Conservation (phyloP, 208 protist species). For the Trypanosoma mega region DNA sequence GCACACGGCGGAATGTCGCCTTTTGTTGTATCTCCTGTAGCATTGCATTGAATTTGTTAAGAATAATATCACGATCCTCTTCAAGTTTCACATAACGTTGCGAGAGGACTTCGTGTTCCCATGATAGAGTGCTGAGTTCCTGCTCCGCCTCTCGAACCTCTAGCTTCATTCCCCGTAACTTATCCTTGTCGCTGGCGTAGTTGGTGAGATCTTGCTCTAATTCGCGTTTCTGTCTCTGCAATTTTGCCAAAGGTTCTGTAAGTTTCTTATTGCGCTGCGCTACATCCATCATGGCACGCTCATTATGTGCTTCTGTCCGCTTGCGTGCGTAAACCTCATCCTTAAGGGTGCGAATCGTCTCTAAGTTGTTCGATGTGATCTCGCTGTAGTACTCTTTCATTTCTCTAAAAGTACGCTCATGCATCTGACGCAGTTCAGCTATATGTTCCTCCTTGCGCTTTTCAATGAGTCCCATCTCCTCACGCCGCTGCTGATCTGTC, state of each 20-base stretch:
- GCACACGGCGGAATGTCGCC: conserved; percentile 92
- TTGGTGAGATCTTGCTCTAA: conserved; percentile 90
- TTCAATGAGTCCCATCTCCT: conserved; percentile 95
- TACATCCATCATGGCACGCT: conserved; percentile 98
- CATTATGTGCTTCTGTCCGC: conserved; percentile 94
- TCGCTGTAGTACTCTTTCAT: conserved; percentile 99
- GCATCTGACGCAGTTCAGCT: conserved; percentile 92
- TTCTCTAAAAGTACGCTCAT: conserved; percentile 96
- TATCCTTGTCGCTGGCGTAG: conserved; percentile 89
- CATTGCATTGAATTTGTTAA: conserved; percentile 94
- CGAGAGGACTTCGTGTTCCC: conserved; percentile 96
- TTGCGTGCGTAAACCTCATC: conserved; percentile 95
- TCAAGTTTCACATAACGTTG: conserved; percentile 92
- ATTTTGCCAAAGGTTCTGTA: conserved; percentile 93
- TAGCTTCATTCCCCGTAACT: conserved; percentile 78
- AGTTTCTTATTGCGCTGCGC: conserved; percentile 96
- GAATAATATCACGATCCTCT: conserved; percentile 95
- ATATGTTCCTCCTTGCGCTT: conserved; percentile 96
- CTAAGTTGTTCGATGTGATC: conserved; percentile 98
- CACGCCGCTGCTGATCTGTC: conserved; percentile 89
- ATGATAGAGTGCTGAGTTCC: conserved; percentile 88
- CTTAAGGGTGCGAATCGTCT: conserved; percentile 97
- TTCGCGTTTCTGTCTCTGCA: conserved; percentile 90
- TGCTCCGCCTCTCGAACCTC: conserved; percentile 80
- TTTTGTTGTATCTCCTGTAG: conserved; percentile 96